These are phyloP conservation scores for Pichia sp. DNA, from an alignment of 1,139 yeast species.

Conservation along the genomic window DNA sequence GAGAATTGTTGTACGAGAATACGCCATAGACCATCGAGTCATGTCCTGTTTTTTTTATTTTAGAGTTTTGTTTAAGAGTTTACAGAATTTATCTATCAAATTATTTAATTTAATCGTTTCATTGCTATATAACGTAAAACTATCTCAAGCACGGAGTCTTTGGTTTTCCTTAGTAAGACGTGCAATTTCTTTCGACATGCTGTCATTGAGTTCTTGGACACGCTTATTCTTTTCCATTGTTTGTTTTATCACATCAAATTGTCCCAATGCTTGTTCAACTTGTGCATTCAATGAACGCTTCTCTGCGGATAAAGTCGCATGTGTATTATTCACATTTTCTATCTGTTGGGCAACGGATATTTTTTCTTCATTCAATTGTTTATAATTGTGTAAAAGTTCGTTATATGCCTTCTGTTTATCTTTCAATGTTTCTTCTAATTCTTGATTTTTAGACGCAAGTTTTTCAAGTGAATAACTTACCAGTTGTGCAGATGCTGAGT, in stretches of 20 bases:
- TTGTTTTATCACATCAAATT: constrained; percentile 31
- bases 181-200: constrained; percentile 26
- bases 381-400: constrained; percentile 31
- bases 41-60: no score
- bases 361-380: constrained; percentile 32
- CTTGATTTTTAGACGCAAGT: constrained; percentile 8
- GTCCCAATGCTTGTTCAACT: constrained; percentile 24
- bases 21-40: no score
- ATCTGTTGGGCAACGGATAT: constrained; percentile 26
- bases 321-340: constrained; percentile 21
- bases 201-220: constrained; percentile 27
- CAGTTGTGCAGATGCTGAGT: constrained; percentile 10
- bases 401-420: constrained; percentile 20
- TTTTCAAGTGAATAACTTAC: constrained; percentile 11
- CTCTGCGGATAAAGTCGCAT: constrained; percentile 19
- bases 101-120: not conserved
- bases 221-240: constrained; percentile 32
- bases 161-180: constrained; percentile 23
- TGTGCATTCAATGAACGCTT: constrained; percentile 19
- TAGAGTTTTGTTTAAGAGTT: no score
- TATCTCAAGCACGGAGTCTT: constrained; percentile 12
- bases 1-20: no score
- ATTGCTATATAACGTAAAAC: not conserved
- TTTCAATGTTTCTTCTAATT: constrained; percentile 4
- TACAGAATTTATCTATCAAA: not conserved